A percentile compares a stretch with the other conserved stretches of the same genome.
Conservation (phyloP, 257 asterid genomes). For the Lycium ferocissimum region DNA sequence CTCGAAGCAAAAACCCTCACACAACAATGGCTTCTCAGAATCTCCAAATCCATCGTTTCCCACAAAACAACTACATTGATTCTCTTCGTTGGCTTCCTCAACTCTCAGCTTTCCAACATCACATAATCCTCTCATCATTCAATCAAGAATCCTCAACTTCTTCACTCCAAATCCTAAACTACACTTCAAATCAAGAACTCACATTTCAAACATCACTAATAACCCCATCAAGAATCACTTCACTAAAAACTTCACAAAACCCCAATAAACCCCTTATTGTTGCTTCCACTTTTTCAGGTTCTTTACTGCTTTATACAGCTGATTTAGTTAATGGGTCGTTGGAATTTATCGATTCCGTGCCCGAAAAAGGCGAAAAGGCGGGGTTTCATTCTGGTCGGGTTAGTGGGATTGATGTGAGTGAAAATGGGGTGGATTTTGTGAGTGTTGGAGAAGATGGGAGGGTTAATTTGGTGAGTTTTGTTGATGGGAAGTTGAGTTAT, state of each 20-base stretch:
- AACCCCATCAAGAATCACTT: constrained; percentile 63
- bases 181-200: constrained; percentile 54
- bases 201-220: constrained; percentile 53
- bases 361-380: constrained; percentile 41
- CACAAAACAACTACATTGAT: constrained; percentile 70
- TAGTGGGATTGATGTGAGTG: constrained; percentile 39
- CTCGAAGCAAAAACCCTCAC: neutral
- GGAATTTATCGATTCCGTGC: constrained; percentile 48
- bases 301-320: constrained; percentile 54
- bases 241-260: constrained; percentile 50
- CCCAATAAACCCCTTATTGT: constrained; percentile 63
- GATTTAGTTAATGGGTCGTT: constrained; percentile 58
- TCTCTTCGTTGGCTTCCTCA: constrained; percentile 88
- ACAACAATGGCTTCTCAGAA: constrained; percentile 42
- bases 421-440: constrained; percentile 71
- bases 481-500: constrained; percentile 44
- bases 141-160: constrained; percentile 63
- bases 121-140: constrained; percentile 67
- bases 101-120: constrained; percentile 76
- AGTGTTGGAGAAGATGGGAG: constrained; percentile 89
- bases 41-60: constrained; percentile 60
- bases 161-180: constrained; percentile 58
- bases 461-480: constrained; percentile 58
- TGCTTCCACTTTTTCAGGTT: constrained; percentile 68
- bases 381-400: constrained; percentile 63